phyloP scores from a whole-genome alignment of 2,329 filamentous ascomycete genomes.

The Sclerotinia glacialis region DNA sequence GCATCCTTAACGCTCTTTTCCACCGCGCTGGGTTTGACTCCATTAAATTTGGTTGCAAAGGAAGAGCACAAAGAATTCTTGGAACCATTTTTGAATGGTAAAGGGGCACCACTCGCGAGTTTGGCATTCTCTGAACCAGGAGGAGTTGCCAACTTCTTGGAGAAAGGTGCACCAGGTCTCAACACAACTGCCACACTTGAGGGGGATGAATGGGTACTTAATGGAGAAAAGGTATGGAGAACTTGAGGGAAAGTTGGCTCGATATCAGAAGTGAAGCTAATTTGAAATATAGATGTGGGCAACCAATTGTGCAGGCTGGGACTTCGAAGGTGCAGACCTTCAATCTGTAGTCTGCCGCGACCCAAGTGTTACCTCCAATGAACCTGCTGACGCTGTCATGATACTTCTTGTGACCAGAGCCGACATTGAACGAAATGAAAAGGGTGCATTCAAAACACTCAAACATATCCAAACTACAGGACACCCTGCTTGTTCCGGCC shows the following conservation, averaged over 20 bases:
- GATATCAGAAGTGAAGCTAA: background rate
- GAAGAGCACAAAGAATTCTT: constrained; percentile 45
- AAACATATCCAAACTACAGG: constrained; percentile 47
- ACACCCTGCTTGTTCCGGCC: constrained; percentile 49
- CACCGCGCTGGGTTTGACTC: constrained; percentile 52
- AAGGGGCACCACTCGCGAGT: constrained; percentile 49
- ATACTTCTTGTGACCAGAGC: constrained; percentile 50
- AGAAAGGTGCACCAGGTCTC: constrained; percentile 49
- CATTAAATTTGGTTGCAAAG: constrained; percentile 48
- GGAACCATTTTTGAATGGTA: constrained; percentile 46
- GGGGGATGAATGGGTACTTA: constrained; percentile 51
- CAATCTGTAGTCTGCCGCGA: constrained; percentile 51
- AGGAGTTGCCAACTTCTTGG: constrained; percentile 51
- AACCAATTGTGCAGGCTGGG: constrained; percentile 54
- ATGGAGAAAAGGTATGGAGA: constrained; percentile 49
- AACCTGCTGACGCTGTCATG: constrained; percentile 44
- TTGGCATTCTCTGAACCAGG: constrained; percentile 52
- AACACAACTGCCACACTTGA: constrained; percentile 49
- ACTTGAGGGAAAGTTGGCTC: background rate
- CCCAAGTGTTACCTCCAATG: constrained; percentile 26
- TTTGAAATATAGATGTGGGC: constrained; percentile 47
- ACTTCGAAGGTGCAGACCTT: constrained; percentile 50
- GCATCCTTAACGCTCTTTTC: constrained; percentile 50
- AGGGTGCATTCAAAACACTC: constrained; percentile 47
- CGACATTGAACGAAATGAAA: constrained; percentile 46